These are phyloP conservation scores for Stentor roeselii DNA, from an alignment of 73 alveolate species.

Conservation along the genomic window DNA sequence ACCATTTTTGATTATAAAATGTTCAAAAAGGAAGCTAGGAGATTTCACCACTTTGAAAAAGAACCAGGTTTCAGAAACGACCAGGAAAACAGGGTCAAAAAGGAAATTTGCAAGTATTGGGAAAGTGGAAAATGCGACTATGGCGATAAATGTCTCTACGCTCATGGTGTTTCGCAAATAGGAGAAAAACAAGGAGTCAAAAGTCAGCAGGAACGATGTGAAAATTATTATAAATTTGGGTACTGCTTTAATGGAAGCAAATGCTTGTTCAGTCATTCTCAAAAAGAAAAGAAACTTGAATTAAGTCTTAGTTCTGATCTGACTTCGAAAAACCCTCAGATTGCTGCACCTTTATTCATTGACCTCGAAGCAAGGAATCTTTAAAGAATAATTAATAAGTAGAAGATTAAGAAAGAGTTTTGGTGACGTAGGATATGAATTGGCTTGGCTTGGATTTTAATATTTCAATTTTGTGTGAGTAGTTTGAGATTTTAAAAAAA, in stretches of 20 bases:
- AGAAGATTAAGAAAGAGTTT: too few relatives aligned
- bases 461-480: too few relatives aligned
- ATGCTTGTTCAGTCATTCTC: background rate
- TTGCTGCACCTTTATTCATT: background rate
- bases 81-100: background rate
- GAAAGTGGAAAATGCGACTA: constrained; percentile 47
- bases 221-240: background rate
- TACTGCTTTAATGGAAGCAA: background rate
- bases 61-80: constrained; percentile 1
- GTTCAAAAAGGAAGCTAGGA: too few relatives aligned
- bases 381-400: too few relatives aligned
- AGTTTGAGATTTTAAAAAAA: too few relatives aligned
- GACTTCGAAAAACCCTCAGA: background rate
- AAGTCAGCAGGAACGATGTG: background rate
- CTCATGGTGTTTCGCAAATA: constrained; percentile 46
- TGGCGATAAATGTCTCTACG: constrained; percentile 50
- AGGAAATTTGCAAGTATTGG: constrained; percentile 40
- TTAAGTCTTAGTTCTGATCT: too few relatives aligned
- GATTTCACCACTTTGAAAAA: too few relatives aligned
- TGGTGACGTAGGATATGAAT: too few relatives aligned
- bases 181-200: constrained; percentile 16
- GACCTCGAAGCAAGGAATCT: background rate
- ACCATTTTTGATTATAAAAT: too few relatives aligned
- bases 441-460: too few relatives aligned
- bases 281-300: background rate